Base-by-base conservation (phyloP, 495 filamentous ascomycete genomes). In the Polyplosphaeria fusca region DNA sequence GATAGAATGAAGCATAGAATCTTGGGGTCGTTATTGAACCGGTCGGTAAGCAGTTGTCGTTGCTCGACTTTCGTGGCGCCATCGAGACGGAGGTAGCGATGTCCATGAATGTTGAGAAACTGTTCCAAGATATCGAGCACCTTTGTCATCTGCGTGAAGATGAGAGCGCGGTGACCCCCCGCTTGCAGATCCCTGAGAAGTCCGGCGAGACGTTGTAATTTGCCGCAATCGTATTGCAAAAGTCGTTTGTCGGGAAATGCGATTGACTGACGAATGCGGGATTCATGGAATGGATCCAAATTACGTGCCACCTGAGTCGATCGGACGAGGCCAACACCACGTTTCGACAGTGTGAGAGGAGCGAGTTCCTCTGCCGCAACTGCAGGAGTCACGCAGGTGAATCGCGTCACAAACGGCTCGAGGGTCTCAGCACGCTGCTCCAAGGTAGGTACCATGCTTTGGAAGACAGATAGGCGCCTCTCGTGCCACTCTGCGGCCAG, bases 61-160 rank as follows among this genome's bases (percentile, higher is more conserved):
- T 94, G 87, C 70, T 97, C 94, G 25, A 96, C 83, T 63, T 94
- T 95, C 13, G 94, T 97, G 16, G 87, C 82, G 32, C 94, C 94
- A 64, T 99, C 94, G 9, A 99, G 84, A 24, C 94, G 89, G 3
- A 95, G 82, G 72, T 99, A 99, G 25, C 92, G 93, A 70, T 97
- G 88, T 1, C 91, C 91, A 65, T 97, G 93, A 53, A 99, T 96
- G 70, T 96, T 97, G 66, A 99, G 82, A 68, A 97, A 99, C 53
- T 91, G 91, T 65, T 99, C 94, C 16, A 99, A 80, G 55, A 99
- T 93, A 71, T 99, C 91, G 4, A 99, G 83, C 61, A 97, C 93
- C 68, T 92, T 95, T 23, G 94, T 97, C 94, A 99, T 99, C 65
- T 99, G 94, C 1, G 94, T 97, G 74, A 99, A 99, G 70, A 99